Evolutionary conservation across 2,329 filamentous ascomycete species (phyloP).

Genomic region (Aspergillus japonicus): DNA sequence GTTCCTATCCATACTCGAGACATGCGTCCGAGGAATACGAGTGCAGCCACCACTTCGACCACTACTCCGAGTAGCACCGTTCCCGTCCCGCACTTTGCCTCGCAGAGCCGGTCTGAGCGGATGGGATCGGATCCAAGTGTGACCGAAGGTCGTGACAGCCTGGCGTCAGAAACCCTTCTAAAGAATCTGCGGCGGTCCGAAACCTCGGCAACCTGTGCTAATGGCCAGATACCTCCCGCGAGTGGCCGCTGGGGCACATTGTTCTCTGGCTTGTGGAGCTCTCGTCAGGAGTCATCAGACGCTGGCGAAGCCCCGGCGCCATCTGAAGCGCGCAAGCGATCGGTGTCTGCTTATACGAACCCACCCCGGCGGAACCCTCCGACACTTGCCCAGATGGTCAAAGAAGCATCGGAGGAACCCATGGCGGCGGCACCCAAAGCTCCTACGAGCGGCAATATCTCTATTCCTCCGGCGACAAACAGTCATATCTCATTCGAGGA

Average conservation of each 20-base stretch:
- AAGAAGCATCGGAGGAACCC: slow-evolving; percentile 27
- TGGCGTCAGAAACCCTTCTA: slow-evolving; percentile 57
- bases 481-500: slow-evolving; percentile 20
- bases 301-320: slow-evolving; percentile 26
- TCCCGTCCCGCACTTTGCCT: slow-evolving; percentile 55
- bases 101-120: slow-evolving; percentile 33
- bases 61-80: slow-evolving; percentile 52
- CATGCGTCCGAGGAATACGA: slow-evolving; percentile 46
- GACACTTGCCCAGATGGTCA: slow-evolving; percentile 36
- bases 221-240: slow-evolving; percentile 48
- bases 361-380: slow-evolving; percentile 27
- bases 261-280: slow-evolving; percentile 57
- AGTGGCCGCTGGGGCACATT: slow-evolving; percentile 56
- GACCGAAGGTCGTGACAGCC: slow-evolving; percentile 38
- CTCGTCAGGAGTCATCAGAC: slow-evolving; percentile 50
- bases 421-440: slow-evolving; percentile 21
- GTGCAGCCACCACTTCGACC: slow-evolving; percentile 53
- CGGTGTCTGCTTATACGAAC: slow-evolving; percentile 28
- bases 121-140: slow-evolving; percentile 24
- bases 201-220: slow-evolving; percentile 47
- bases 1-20: slow-evolving; percentile 50
- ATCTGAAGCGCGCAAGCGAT: slow-evolving; percentile 28
- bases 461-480: slow-evolving; percentile 31
- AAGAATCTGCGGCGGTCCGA: slow-evolving; percentile 55
- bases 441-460: slow-evolving; percentile 35